Base-by-base conservation (phyloP, 768 basidiomycete species). In the Boletus rubropictus region DNA sequence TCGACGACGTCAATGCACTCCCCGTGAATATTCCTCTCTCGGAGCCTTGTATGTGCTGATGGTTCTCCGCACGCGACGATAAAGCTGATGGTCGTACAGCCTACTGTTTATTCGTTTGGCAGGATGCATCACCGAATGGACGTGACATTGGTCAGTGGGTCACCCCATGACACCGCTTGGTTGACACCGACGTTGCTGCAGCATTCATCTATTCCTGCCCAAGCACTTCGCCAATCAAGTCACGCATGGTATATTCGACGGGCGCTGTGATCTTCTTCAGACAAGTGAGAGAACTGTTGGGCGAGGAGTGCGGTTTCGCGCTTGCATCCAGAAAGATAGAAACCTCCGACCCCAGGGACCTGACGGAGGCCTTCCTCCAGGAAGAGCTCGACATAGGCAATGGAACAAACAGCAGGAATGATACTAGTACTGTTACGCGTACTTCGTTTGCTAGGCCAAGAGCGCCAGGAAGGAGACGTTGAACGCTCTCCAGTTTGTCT, bases 141-240 rank as follows among this genome's bases (percentile, higher is more conserved):
- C 77, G 82, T 24, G 77, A 86, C 46, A 76, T 89, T 48, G 69
- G 88, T 89, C 46, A 52, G 78, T 59, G 2, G 4, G 27, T 14
- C 11, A 21, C 29, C 11, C 22, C 11, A 33, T 35, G 10, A 44
- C 14, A 35, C 48, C 24, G 7, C 28, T 29, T 28, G 33, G 27
- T 17, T 34, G 31, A 35, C 33, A 42, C 28, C 51, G 40, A 51
- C 39, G 12, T 39, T 39, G 33, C 11, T n/a, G 7, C 52, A 91
- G 86, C 88, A 41, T 93, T 92, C 67, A 87, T 96, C 47, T 98
- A 97, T 67, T 87, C 86, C 17, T 98, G 94, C 63, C 94, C 94
- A 0, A 76, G 82, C 3, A 59, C 67, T 12, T 89, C 87, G 6
- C 86, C 88, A 1, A 76, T 96, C 68, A 90, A 89, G 59, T 73